phyloP scores from a whole-genome alignment of 2,329 filamentous ascomycete genomes.

The Tolypocladium inflatum region DNA sequence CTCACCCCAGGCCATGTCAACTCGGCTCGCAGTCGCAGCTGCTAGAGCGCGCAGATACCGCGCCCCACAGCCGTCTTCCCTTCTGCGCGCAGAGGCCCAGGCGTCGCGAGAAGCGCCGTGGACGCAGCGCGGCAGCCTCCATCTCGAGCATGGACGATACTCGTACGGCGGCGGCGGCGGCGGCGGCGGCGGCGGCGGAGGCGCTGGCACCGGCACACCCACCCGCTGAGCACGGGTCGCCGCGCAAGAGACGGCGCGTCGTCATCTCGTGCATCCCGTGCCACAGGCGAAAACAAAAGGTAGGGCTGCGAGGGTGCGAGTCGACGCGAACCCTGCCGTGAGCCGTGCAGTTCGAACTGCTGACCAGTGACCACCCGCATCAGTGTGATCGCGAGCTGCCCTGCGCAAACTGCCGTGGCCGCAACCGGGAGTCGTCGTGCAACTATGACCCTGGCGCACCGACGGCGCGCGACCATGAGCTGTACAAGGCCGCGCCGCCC shows the following conservation, averaged over 20 bases:
- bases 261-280: conserved; percentile 57
- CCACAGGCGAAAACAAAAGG: conserved; percentile 54
- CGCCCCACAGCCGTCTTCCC: not conserved
- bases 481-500: not conserved
- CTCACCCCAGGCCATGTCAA: not conserved
- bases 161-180: too few species aligned
- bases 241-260: conserved; percentile 47
- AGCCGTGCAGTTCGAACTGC: not conserved
- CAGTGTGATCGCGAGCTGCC: conserved; percentile 51
- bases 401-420: conserved; percentile 48
- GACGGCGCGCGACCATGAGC: conserved; percentile 24
- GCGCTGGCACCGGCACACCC: not conserved
- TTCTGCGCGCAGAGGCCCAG: not conserved
- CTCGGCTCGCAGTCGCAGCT: not conserved
- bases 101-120: not conserved
- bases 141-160: not conserved
- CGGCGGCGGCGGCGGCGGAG: too few species aligned
- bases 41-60: not conserved
- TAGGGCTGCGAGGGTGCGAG: conserved; percentile 8
- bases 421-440: conserved; percentile 47
- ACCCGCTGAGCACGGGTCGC: conserved; percentile 20
- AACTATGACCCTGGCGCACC: conserved; percentile 45
- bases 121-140: not conserved
- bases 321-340: not conserved
- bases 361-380: not conserved